phyloP scores from a whole-genome alignment of 176 grass and related monocot genomes.

The Oropetium thomaeum region DNA sequence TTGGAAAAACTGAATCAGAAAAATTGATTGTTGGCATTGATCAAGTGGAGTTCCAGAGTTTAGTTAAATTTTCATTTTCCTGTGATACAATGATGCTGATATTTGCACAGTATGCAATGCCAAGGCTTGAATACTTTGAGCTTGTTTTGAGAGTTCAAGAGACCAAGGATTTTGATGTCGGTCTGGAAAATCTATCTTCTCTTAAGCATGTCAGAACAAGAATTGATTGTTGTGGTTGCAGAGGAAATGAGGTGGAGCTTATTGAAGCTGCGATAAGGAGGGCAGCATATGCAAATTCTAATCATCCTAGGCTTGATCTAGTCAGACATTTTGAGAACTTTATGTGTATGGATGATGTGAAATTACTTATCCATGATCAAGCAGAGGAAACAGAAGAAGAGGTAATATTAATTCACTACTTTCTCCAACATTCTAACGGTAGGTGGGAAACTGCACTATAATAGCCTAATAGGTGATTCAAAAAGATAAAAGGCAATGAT shows the following conservation, averaged over 20 bases:
- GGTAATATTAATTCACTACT: background rate
- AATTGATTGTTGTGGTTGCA: background rate
- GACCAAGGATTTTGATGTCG: background rate
- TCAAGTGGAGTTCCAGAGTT: background rate
- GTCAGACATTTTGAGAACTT: background rate
- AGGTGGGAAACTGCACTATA: background rate
- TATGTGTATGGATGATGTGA: background rate
- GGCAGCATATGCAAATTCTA: background rate
- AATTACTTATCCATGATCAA: background rate
- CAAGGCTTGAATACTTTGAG: background rate
- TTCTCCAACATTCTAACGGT: background rate
- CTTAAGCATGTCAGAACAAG: background rate
- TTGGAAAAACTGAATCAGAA: background rate
- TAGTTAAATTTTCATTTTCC: background rate
- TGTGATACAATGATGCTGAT: background rate
- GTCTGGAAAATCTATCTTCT: background rate
- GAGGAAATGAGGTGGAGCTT: background rate
- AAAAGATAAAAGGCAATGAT: background rate
- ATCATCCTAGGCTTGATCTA: background rate
- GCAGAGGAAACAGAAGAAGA: background rate
- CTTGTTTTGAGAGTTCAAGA: background rate
- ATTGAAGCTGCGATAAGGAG: background rate
- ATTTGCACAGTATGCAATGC: background rate
- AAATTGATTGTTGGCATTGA: background rate
- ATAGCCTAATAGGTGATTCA: no score